phyloP scores from a whole-genome alignment of 2,329 filamentous ascomycete species.

The Alternaria infectoria region DNA sequence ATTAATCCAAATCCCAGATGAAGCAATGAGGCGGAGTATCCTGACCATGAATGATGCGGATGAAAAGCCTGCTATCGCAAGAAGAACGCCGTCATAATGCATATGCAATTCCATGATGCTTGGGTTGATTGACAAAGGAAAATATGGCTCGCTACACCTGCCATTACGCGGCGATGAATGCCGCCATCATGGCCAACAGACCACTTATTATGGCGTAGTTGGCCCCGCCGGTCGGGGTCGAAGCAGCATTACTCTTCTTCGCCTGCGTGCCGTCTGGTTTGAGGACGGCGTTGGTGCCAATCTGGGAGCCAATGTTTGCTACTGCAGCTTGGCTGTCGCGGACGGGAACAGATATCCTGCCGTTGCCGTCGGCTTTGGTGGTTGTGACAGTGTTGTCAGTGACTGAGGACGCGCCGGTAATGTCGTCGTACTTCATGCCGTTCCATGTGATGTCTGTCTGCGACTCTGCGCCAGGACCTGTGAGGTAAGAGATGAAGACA shows the following conservation, averaged over 20 bases:
- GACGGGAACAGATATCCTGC: slow-evolving; percentile 35
- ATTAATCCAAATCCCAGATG: background rate
- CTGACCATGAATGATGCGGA: background rate
- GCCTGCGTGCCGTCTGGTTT: slow-evolving; percentile 34
- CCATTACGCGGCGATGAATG: slow-evolving; percentile 3
- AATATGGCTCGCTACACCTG: background rate
- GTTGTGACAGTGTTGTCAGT: slow-evolving; percentile 44
- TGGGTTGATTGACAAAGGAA: background rate
- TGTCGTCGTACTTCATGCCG: slow-evolving; percentile 53
- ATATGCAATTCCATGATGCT: slow-evolving; percentile 16
- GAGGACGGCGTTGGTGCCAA: slow-evolving; percentile 43
- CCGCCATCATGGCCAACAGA: slow-evolving; percentile 18
- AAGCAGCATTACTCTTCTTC: slow-evolving; percentile 36
- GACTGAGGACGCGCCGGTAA: slow-evolving; percentile 49
- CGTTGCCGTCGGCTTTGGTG: slow-evolving; percentile 28
- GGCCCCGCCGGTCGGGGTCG: slow-evolving; percentile 12
- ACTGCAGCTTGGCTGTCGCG: slow-evolving; percentile 57
- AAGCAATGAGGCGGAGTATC: background rate
- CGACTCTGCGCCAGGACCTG: slow-evolving; percentile 54
- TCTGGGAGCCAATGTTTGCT: slow-evolving; percentile 52
- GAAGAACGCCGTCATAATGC: slow-evolving; percentile 15
- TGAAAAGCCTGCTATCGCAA: background rate
- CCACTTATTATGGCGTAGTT: slow-evolving; percentile 16
- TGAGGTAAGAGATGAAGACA: slow-evolving; percentile 57
- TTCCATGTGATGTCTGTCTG: slow-evolving; percentile 55